A percentile compares a stretch with the other conserved stretches of the same genome.
phyloP scores from a whole-genome alignment of 306 rosid genomes.

The Malus fusca region DNA sequence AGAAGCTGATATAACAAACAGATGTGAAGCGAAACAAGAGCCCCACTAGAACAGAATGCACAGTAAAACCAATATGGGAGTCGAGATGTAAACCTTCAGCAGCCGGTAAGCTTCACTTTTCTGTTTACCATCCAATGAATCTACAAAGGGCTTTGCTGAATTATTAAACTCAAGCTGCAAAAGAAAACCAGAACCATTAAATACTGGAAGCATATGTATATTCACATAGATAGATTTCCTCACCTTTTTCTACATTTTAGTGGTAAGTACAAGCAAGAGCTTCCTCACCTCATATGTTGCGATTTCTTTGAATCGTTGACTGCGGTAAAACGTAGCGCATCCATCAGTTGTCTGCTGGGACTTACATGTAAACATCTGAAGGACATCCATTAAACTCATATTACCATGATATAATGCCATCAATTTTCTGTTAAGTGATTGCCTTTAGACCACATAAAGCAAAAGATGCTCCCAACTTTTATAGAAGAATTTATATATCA shows the following conservation, averaged over 20 bases:
- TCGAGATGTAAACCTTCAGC: constrained; percentile 7
- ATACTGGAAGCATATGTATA: neutral
- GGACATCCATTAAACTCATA: neutral
- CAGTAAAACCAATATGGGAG: neutral
- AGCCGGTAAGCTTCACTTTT: constrained; percentile 1
- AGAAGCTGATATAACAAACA: neutral
- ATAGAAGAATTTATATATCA: neutral
- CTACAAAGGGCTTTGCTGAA: constrained; percentile 2
- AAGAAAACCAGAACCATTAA: neutral
- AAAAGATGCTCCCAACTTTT: neutral
- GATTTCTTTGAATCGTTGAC: constrained; percentile 17
- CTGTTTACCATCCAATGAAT: constrained; percentile 1
- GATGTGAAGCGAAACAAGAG: neutral
- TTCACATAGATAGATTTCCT: neutral
- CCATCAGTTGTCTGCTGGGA: constrained; percentile 6
- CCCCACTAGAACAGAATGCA: neutral
- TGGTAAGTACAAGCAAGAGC: neutral
- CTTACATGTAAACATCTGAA: constrained; percentile 5
- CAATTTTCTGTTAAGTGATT: neutral
- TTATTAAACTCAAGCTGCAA: constrained; percentile 23
- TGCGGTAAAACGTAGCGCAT: constrained; percentile 33
- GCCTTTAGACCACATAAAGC: neutral
- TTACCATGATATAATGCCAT: neutral
- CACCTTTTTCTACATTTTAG: neutral
- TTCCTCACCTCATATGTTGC: constrained; percentile 19